Base-by-base conservation (phyloP, 345 rosid genomes). In the Syzygium grande region DNA sequence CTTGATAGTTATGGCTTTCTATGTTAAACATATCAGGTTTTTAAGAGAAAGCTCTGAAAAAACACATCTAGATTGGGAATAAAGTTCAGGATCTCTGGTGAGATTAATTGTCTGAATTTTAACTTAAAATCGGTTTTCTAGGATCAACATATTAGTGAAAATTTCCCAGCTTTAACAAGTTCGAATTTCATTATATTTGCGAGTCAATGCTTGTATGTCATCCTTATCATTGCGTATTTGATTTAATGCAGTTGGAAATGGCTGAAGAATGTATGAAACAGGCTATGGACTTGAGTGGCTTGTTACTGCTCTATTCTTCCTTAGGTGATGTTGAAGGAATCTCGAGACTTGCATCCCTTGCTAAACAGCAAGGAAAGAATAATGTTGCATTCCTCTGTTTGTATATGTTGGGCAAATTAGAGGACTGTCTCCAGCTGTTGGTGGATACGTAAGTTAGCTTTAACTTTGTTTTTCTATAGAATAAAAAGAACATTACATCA, bases 321-420 rank as follows among this genome's bases (percentile, higher is more conserved):
- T 89, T 98, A 46, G 99, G 99, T 87, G 98, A 98, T 90, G 97
- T 98, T 84, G 98, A 97, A 91, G 99, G 99, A 89, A 94, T 97
- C 85, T 90, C 94, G 55, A 91, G 93, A 84, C 99, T 98, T 88
- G 96, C 97, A 79, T 90, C 94, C 84, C 92, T 97, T 89, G 99
- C 99, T 52, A 97, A 93, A 92, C 97, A 96, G 87, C 98, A 95
- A 91, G 99, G 99, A 90, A 98, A 98, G 94, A 97, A 95, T 88
- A 98, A 98, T 93, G 99, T 98, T 84, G 97, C 98, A 51, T 98
- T 93, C 91, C 97, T 97, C 84, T 98, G 98, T 89, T 92, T 98
- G 87, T 97, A 97, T 91, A 94, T 93, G 97, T 89, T 97, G 91
- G 99, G 99, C 89, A 98, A 93, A 94, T 58, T 98, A 92, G 99